Evolutionary conservation across 2,329 filamentous ascomycete genomes (phyloP), one percentile per base, ranked within the genome.

Genomic region (Parafenestella ontariensis): DNA sequence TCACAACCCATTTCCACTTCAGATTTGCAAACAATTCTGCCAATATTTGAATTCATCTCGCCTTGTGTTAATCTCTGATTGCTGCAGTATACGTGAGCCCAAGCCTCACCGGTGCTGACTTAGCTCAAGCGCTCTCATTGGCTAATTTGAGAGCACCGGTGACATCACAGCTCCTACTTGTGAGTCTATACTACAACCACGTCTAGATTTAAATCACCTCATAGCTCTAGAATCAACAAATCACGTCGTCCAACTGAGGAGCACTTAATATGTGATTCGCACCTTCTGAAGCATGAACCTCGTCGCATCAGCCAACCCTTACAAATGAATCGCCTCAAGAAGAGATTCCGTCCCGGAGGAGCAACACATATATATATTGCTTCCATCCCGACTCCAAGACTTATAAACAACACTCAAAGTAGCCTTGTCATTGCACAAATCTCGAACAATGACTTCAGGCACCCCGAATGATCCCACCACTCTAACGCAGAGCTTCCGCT

Each of bases 401-500:
- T 3, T 21, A 15, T 21, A 39, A 13, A 3, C 17, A 21, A 21
- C 15, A 15, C 17, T 39, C 8, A 15, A 21, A 3, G 10, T 13
- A 21, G 6, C 18, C 17, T 2, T 21, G 18, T 1, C 17, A 21
- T 5, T 17, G 7, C 17, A 5, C 36, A 10, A 2, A 10, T 15
- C 36, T 18, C 10, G 3, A 10, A 39, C 18, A 39, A 39, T 39
- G 36, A 10, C 36, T 44, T 44, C 28, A 21, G 28, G 10, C 8
- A 21, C 21, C 17, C 36, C 33, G 5, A 17, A 36, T 13, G 36
- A 39, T 23, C 36, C 36, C 9, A 39, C 36, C 17, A 15, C 18
- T 11, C 36, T 62, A 18, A 53, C 50, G 8, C 15, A 56, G 42
- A 49, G n/a, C 28, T 64, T 66, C 44, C 43, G 49, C 28, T 49